Evolutionary conservation across 495 filamentous ascomycete genomes (phyloP).

Genomic region (Aspergillus leporis): DNA sequence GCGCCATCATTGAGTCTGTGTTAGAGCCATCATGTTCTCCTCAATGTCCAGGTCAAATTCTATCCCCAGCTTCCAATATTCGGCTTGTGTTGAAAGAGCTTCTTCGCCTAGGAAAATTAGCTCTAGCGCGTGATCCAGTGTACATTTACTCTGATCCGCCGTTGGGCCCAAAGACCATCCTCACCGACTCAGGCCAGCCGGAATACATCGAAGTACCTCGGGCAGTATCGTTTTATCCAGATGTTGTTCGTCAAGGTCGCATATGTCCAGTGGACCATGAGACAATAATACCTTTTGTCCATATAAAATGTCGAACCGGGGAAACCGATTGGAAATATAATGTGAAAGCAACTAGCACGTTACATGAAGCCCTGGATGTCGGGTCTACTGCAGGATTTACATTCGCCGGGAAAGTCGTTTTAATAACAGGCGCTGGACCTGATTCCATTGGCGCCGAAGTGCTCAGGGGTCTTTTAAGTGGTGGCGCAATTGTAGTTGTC

Average conservation of each 20-base stretch:
- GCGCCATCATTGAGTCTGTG: conserved; percentile 15
- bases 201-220: conserved; percentile 60
- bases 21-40: not conserved
- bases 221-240: conserved; percentile 22
- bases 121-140: conserved; percentile 14
- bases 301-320: conserved; percentile 66
- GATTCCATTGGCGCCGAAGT: conserved; percentile 98
- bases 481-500: conserved; percentile 92
- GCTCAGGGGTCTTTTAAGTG: conserved; percentile 90
- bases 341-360: conserved; percentile 54
- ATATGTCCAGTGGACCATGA: not conserved
- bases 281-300: conserved; percentile 89
- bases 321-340: conserved; percentile 97
- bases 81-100: conserved; percentile 13
- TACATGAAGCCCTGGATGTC: conserved; percentile 12
- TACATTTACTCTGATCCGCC: conserved; percentile 17
- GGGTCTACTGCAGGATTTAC: conserved; percentile 17
- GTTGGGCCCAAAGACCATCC: conserved; percentile 17
- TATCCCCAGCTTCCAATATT: not conserved
- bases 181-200: conserved; percentile 14
- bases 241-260: conserved; percentile 10
- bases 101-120: not conserved
- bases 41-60: not conserved
- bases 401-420: conserved; percentile 74
- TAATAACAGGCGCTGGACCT: conserved; percentile 97